Evolutionary conservation across 148 eudicot genomes (phyloP).

Genomic region (Fagopyrum homotropicum): DNA sequence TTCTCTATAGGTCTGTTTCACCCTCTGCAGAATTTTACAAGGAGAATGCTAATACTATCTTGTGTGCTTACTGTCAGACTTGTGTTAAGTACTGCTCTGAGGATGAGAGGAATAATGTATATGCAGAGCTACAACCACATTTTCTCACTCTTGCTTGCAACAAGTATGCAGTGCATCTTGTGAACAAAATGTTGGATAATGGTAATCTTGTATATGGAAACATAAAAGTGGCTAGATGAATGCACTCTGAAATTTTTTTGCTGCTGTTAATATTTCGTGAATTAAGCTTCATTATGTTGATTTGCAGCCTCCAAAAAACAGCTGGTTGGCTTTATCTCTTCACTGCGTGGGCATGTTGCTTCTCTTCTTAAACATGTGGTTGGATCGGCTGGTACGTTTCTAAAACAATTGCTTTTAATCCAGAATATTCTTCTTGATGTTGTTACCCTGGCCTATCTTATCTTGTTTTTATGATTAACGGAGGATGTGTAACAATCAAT

Average conservation of each 20-base stretch:
- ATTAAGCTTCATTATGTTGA: neutral
- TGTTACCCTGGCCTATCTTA: neutral
- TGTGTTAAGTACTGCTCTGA: slow-evolving; percentile 86
- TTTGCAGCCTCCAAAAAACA: slow-evolving; percentile 83
- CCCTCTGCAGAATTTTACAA: neutral
- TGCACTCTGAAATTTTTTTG: neutral
- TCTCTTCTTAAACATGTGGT: slow-evolving; percentile 81
- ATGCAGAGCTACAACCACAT: slow-evolving; percentile 75
- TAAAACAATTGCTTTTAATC: neutral
- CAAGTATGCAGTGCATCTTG: slow-evolving; percentile 83
- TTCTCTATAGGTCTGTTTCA: neutral
- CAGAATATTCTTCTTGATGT: neutral
- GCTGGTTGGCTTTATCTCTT: slow-evolving; percentile 62
- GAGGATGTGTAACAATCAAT: neutral
- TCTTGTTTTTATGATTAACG: neutral
- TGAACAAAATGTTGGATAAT: slow-evolving; percentile 82
- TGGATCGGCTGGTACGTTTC: slow-evolving; percentile 78
- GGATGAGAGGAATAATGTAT: slow-evolving; percentile 69
- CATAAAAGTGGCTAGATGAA: neutral
- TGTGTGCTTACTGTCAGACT: slow-evolving; percentile 33
- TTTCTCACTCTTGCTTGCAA: slow-evolving; percentile 66
- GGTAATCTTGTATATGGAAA: slow-evolving; percentile 35
- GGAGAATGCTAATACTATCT: neutral
- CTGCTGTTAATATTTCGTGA: neutral
- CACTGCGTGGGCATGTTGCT: slow-evolving; percentile 89